These are phyloP conservation scores for Bacterosira constricta DNA, from an alignment of 108 stramenopile genomes.

Conservation along the genomic window DNA sequence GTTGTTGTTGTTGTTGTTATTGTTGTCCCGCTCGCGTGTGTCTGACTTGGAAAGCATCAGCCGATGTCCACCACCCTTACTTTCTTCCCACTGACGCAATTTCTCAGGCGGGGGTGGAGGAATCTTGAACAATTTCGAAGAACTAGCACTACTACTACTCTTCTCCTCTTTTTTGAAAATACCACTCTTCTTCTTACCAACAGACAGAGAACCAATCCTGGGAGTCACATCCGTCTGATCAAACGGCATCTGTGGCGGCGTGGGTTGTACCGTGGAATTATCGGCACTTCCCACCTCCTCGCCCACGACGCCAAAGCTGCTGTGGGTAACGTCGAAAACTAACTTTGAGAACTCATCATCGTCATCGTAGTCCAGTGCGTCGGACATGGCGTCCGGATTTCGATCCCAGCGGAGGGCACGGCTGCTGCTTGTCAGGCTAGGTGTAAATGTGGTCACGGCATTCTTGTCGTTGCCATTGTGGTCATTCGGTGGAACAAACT, in stretches of 20 bases:
- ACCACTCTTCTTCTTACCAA: neutral
- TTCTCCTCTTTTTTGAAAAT: too few relatives aligned
- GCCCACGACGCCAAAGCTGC: conserved; percentile 12
- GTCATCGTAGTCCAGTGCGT: too few relatives aligned
- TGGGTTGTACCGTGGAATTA: neutral
- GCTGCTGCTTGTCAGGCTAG: conserved; percentile 1
- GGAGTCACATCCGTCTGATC: conserved; percentile 13
- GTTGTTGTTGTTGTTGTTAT: too few relatives aligned
- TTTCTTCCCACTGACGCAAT: conserved; percentile 62
- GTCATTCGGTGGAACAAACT: neutral
- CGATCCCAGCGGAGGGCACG: conserved; percentile 21
- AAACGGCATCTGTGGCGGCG: conserved; percentile 6
- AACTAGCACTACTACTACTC: neutral
- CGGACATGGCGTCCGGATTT: conserved; percentile 38
- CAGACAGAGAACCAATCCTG: neutral
- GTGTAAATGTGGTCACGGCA: conserved; percentile 2
- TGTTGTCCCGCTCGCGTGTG: too few relatives aligned
- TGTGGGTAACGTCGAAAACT: conserved; percentile 14
- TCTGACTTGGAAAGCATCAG: too few relatives aligned
- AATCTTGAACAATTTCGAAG: conserved; percentile 35
- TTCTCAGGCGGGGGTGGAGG: conserved; percentile 71
- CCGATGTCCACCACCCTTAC: conserved; percentile 9
- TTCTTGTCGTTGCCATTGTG: conserved; percentile 12
- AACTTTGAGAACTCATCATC: conserved; percentile 26
- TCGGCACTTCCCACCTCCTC: neutral